Conservation (phyloP, 345 rosid genomes). For the Limnanthes douglasii region DNA sequence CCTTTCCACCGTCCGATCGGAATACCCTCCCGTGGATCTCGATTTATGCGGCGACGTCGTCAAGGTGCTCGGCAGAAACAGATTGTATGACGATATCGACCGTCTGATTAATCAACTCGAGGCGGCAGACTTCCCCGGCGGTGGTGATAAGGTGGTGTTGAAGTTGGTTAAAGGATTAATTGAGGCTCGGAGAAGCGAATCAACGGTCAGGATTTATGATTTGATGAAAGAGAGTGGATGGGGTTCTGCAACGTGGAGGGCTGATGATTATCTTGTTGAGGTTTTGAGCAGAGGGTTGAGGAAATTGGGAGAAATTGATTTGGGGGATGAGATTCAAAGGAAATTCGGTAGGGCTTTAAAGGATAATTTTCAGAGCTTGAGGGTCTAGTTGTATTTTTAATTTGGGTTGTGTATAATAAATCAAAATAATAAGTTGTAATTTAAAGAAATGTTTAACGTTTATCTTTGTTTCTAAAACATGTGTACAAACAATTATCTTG, state of each 20-base stretch:
- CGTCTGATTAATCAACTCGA: conserved; percentile 35
- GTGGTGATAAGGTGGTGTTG: conserved; percentile 27
- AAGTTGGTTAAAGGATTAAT: conserved; percentile 44
- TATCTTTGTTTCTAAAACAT: too few relatives aligned
- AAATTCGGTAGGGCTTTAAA: too few relatives aligned
- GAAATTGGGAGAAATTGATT: conserved; percentile 38
- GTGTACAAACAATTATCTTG: too few relatives aligned
- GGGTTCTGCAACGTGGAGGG: conserved; percentile 38
- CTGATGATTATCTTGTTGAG: conserved; percentile 38
- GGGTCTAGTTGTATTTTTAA: too few relatives aligned
- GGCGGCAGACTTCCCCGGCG: conserved; percentile 17
- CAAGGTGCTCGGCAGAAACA: conserved; percentile 33
- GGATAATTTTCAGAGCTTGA: too few relatives aligned
- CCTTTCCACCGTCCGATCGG: conserved; percentile 44
- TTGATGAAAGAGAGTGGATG: conserved; percentile 59
- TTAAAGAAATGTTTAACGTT: too few relatives aligned
- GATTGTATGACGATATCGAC: conserved; percentile 36
- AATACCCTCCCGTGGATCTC: conserved; percentile 40
- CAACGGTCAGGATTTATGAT: conserved; percentile 49
- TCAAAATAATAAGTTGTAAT: too few relatives aligned
- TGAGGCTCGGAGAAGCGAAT: conserved; percentile 45
- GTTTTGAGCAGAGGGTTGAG: conserved; percentile 49
- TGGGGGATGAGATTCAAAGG: conserved; percentile 56
- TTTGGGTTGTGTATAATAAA: too few relatives aligned
- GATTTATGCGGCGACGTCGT: conserved; percentile 47